Evolutionary conservation across 1,139 yeast genomes (phyloP).

Genomic region (Lodderomyces orthopsilosis): DNA sequence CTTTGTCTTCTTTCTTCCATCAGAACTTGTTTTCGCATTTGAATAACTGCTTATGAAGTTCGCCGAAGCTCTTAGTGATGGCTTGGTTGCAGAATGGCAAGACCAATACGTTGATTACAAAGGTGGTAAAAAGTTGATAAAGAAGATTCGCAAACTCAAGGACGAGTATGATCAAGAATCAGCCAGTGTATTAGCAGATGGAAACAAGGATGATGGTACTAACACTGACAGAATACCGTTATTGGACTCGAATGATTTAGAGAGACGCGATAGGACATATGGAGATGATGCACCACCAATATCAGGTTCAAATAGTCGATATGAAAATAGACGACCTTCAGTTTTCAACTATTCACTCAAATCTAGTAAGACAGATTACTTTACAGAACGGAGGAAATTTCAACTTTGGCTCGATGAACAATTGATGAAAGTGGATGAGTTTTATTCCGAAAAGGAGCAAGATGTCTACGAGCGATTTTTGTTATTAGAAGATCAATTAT

Average conservation of each 20-base stretch:
- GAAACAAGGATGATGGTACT: slow-evolving; percentile 4
- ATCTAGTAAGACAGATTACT: slow-evolving; percentile 20
- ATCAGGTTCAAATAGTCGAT: neutral
- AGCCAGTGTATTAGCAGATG: slow-evolving; percentile 1
- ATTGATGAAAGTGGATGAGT: slow-evolving; percentile 55
- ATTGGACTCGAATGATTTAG: slow-evolving; percentile 14
- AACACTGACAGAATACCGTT: slow-evolving; percentile 32
- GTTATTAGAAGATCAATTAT: slow-evolving; percentile 65
- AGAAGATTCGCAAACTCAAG: slow-evolving; percentile 14
- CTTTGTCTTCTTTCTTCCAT: neutral
- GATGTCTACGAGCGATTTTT: slow-evolving; percentile 60
- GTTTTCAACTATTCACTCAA: slow-evolving; percentile 23
- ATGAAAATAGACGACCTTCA: slow-evolving; percentile 9
- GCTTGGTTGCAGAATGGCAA: slow-evolving; percentile 83
- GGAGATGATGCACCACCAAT: neutral
- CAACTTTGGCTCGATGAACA: slow-evolving; percentile 60
- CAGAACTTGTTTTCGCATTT: neutral
- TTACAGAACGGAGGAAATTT: slow-evolving; percentile 45
- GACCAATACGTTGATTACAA: slow-evolving; percentile 78
- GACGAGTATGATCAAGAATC: slow-evolving; percentile 12
- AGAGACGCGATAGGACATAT: slow-evolving; percentile 7
- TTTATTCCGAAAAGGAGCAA: slow-evolving; percentile 59
- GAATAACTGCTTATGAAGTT: slow-evolving; percentile 47
- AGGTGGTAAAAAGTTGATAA: slow-evolving; percentile 42
- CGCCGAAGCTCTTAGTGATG: slow-evolving; percentile 56